A percentile compares a stretch with the other conserved stretches of the same genome.
phyloP scores from a whole-genome alignment of 345 rosid species.

The Linum tenue region DNA sequence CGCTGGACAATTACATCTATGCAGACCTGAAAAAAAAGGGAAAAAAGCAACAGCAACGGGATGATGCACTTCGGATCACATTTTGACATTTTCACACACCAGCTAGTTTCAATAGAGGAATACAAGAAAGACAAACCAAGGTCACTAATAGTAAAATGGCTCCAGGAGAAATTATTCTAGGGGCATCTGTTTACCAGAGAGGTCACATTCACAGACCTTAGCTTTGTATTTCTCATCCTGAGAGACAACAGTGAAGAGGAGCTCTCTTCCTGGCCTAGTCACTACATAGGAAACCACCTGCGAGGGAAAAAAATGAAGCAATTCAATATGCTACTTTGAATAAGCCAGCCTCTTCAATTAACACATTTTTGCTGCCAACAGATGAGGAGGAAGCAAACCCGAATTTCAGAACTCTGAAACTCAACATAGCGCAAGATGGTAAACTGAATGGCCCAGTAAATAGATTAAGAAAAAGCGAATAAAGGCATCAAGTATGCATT shows the following conservation, averaged over 20 bases:
- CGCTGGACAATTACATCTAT: constrained; percentile 89
- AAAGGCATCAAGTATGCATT: background rate
- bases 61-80: background rate
- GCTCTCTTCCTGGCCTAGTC: constrained; percentile 89
- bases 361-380: background rate
- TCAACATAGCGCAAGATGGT: background rate
- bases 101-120: too few relatives aligned
- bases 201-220: constrained; percentile 37
- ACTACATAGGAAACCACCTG: constrained; percentile 84
- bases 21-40: constrained; percentile 56
- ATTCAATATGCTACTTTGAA: background rate
- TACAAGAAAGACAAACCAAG: too few relatives aligned
- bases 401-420: background rate
- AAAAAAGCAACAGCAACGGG: background rate
- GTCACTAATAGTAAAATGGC: too few relatives aligned
- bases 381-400: background rate
- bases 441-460: background rate
- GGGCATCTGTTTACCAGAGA: background rate
- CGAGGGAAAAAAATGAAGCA: constrained; percentile 5
- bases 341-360: background rate
- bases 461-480: background rate
- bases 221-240: constrained; percentile 96
- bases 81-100: too few relatives aligned
- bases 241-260: constrained; percentile 79
- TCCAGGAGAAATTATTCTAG: too few relatives aligned